These are phyloP conservation scores for Xylariaceae sp. DNA, from an alignment of 2,329 filamentous ascomycete genomes.

Conservation along the genomic window DNA sequence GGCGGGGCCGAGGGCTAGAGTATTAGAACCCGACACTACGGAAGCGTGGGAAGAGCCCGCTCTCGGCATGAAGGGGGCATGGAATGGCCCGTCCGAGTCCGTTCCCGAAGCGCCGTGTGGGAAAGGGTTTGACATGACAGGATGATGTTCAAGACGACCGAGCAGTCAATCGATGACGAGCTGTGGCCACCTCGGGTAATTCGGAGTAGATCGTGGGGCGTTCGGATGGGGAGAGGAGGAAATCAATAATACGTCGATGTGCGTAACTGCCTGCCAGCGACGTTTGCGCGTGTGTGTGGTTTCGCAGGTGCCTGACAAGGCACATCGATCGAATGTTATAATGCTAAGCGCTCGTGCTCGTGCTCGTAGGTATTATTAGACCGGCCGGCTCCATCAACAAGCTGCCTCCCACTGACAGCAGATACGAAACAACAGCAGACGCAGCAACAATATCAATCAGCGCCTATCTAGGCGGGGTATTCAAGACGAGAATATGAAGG, in stretches of 20 bases:
- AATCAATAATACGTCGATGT: background rate
- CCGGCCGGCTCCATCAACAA: constrained; percentile 10
- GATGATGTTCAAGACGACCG: constrained; percentile 14
- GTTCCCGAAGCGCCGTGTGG: constrained; percentile 34
- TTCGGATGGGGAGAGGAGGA: background rate
- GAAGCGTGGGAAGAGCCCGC: constrained; percentile 39
- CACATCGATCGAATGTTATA: background rate
- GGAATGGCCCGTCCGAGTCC: constrained; percentile 32
- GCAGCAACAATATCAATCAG: background rate
- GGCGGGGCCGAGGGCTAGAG: constrained; percentile 22
- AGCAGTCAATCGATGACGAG: background rate
- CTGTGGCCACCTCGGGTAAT: background rate
- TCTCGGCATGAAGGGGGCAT: constrained; percentile 31
- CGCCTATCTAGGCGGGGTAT: background rate
- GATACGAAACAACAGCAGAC: background rate
- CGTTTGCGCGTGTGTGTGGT: background rate
- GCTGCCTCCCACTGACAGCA: background rate
- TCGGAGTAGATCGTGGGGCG: background rate
- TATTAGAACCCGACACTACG: constrained; percentile 36
- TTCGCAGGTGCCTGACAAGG: background rate
- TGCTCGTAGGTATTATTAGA: background rate
- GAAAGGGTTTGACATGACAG: constrained; percentile 41
- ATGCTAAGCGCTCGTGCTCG: background rate
- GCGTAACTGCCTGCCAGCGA: background rate
- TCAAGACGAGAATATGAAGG: background rate